Evolutionary conservation across 139 green algal species (phyloP).

Genomic region (Picochlorum sp.): DNA sequence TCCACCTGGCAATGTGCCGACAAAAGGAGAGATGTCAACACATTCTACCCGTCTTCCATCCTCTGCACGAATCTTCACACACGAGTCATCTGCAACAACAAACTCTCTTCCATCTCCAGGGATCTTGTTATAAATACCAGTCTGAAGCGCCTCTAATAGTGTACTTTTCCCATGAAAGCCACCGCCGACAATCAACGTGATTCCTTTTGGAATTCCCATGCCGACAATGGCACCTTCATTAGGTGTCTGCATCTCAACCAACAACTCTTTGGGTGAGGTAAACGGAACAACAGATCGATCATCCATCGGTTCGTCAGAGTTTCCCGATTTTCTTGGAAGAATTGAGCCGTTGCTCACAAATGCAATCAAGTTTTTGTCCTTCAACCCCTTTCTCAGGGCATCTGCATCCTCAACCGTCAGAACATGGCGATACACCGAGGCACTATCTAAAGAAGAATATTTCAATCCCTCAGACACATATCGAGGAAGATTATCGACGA

Average conservation of each 20-base stretch:
- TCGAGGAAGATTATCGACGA: conserved; percentile 38
- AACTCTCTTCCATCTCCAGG: conserved; percentile 61
- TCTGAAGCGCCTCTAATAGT: conserved; percentile 54
- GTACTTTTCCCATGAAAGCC: conserved; percentile 70
- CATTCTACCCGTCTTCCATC: conserved; percentile 49
- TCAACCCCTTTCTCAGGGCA: conserved; percentile 36
- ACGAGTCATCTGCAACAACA: conserved; percentile 33
- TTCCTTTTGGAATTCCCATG: conserved; percentile 47
- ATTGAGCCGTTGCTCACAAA: conserved; percentile 62
- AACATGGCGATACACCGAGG: conserved; percentile 34
- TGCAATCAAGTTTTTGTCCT: conserved; percentile 34
- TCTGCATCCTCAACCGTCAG: conserved; percentile 45
- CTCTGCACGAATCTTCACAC: conserved; percentile 61
- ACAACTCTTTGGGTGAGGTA: conserved; percentile 26
- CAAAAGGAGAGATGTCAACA: conserved; percentile 63
- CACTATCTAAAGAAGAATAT: conserved; percentile 20
- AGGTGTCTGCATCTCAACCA: conserved; percentile 36
- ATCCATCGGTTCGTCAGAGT: conserved; percentile 39
- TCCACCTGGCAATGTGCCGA: conserved; percentile 48
- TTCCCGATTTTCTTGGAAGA: conserved; percentile 39
- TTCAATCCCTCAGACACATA: conserved; percentile 33
- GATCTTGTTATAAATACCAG: conserved; percentile 62
- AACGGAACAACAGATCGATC: conserved; percentile 31
- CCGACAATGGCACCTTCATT: conserved; percentile 41
- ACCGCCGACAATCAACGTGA: conserved; percentile 56